Evolutionary conservation across 495 filamentous ascomycete genomes (phyloP), one percentile per base, ranked within the genome.

Genomic region (Thermochaetoides thermophila): DNA sequence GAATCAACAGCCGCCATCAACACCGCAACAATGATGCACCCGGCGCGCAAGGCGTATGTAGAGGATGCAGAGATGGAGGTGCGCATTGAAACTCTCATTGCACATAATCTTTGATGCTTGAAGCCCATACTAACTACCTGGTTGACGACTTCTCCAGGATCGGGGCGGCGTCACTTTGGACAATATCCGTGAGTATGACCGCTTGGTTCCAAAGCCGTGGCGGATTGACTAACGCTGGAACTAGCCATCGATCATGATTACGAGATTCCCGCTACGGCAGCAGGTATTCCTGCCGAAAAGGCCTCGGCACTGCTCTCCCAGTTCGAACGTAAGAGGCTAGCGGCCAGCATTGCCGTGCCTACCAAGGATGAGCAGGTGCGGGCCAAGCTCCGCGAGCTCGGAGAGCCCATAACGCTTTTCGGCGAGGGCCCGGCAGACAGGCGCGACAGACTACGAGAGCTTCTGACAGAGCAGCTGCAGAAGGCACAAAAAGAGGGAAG

Each of bases 341-440:
- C 84, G 5, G 86, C 86, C 7, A 77, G 80, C 9, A 84, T 95
- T 45, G 76, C 77, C n/a, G 91, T 99, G 3, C 89, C 89, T 4
- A 99, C 89, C 32, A 85, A 93, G 45, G 91, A 99, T 63, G 79
- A 68, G 17, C 74, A 79, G 41, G 86, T 99, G 22, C 79, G 84
- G 24, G 60, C 70, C 16, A 74, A 74, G 22, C 61, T 96, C 32
- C 77, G 91, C 44, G 77, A 86, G 44, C 64, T 94, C 22, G 81
- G 80, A 8, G 77, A 99, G 50, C 91, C 89, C 2, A 78, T 96
- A 35, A 99, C 91, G 4, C 66, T 96, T 0, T 99, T 99, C 45
- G 89, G 84, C 27, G 89, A 99, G 64, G 85, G 83, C 5, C 79
- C 78, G 0, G 74, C 64, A 5, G 87, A 96, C 44, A 65, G 89